phyloP scores from a whole-genome alignment of 208 protist species.

The Wallacemonas sp. region DNA sequence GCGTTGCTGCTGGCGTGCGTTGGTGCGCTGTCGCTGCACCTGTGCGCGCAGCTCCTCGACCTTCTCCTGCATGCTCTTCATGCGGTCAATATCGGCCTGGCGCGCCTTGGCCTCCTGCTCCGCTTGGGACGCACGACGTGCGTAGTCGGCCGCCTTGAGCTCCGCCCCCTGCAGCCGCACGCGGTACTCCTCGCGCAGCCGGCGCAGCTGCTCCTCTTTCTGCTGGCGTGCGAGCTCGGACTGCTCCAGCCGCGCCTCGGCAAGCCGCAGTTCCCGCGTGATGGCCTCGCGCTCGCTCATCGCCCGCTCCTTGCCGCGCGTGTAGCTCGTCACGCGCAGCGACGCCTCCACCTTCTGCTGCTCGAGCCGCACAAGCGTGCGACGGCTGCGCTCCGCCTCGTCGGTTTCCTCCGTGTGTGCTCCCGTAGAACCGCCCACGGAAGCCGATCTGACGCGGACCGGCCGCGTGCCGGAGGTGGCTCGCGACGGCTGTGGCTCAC shows the following conservation, averaged over 20 bases:
- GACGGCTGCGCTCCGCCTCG: constrained; percentile 13
- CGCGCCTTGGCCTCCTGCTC: constrained; percentile 25
- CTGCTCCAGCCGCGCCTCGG: constrained; percentile 42
- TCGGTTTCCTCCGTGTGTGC: background rate
- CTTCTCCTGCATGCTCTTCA: constrained; percentile 39
- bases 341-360: constrained; percentile 42
- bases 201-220: constrained; percentile 40
- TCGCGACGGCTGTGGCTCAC: constrained; percentile 34
- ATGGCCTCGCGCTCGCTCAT: constrained; percentile 30
- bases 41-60: constrained; percentile 47
- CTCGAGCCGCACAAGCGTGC: constrained; percentile 31
- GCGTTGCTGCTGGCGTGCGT: constrained; percentile 37
- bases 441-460: background rate
- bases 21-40: constrained; percentile 40
- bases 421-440: background rate
- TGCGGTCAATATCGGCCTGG: constrained; percentile 27
- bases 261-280: constrained; percentile 42
- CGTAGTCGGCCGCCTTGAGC: constrained; percentile 41
- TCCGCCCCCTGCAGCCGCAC: constrained; percentile 47
- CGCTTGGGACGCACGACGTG: constrained; percentile 42
- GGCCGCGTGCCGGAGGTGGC: background rate
- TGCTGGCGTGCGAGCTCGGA: constrained; percentile 40
- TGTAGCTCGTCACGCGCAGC: constrained; percentile 33
- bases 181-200: constrained; percentile 34
- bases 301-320: constrained; percentile 27